Percentiles rank a stretch among this genome's conserved stretches.
These are phyloP conservation scores for Dissophora globulifera DNA, from an alignment of 192 early-diverging fungal genomes.

Conservation along the genomic window DNA sequence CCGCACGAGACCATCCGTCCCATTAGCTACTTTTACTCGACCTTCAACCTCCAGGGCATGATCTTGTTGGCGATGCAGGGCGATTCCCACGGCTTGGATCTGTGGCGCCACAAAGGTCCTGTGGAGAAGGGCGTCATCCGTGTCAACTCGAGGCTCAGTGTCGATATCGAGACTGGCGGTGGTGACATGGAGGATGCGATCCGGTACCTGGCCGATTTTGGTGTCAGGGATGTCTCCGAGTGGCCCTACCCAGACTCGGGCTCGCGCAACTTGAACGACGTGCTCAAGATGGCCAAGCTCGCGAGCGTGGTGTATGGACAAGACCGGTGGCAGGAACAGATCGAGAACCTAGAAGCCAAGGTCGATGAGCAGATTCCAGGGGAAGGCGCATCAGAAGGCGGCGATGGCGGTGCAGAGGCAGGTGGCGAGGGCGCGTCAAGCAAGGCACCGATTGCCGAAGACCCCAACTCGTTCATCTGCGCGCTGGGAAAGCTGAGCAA, in stretches of 20 bases:
- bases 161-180: constrained; percentile 20
- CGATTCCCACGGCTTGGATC: constrained; percentile 40
- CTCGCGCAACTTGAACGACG: constrained; percentile 19
- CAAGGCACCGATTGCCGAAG: too few species aligned
- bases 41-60: constrained; percentile 59
- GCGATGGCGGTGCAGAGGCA: not conserved
- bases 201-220: constrained; percentile 27
- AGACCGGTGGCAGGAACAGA: constrained; percentile 27
- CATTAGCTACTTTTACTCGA: constrained; percentile 62
- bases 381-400: not conserved
- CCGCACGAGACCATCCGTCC: constrained; percentile 58
- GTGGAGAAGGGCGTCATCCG: constrained; percentile 1
- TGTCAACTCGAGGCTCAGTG: constrained; percentile 15
- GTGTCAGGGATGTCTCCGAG: constrained; percentile 24
- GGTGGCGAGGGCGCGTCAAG: too few species aligned
- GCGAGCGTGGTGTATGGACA: constrained; percentile 32
- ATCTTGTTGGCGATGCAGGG: constrained; percentile 55
- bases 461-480: constrained; percentile 38
- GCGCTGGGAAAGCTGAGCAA: constrained; percentile 42
- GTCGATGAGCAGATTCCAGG: constrained; percentile 5
- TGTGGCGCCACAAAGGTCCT: constrained; percentile 54
- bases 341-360: constrained; percentile 33
- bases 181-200: constrained; percentile 43
- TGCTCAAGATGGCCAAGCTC: constrained; percentile 40
- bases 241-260: constrained; percentile 47